Conservation (phyloP, 2,329 filamentous ascomycete genomes). For the Colletotrichum viniferum region DNA sequence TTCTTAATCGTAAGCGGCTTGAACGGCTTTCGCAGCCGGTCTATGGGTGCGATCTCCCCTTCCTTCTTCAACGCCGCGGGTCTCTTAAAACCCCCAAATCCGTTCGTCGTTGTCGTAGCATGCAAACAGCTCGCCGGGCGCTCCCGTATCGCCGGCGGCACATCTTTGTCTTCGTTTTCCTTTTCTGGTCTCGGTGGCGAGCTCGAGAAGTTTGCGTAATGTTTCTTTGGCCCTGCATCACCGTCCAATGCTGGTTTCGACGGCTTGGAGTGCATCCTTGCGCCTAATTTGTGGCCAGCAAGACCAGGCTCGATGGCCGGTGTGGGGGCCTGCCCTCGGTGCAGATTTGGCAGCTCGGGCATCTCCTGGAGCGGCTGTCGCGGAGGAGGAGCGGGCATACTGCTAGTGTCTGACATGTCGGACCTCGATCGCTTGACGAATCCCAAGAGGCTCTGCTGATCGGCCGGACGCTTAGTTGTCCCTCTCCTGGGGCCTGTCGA, state of each 20-base stretch:
- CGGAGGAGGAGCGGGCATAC: conserved; percentile 18
- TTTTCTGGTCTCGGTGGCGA: conserved; percentile 46
- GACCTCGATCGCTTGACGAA: conserved; percentile 37
- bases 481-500: conserved; percentile 25
- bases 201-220: conserved; percentile 64
- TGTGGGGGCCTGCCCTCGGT: conserved; percentile 15
- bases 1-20: conserved; percentile 60
- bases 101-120: conserved; percentile 50
- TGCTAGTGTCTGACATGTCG: not conserved
- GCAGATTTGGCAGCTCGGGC: conserved; percentile 17
- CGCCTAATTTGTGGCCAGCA: conserved; percentile 46
- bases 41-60: conserved; percentile 52
- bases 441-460: conserved; percentile 47
- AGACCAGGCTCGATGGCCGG: conserved; percentile 34
- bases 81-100: conserved; percentile 43
- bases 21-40: conserved; percentile 58
- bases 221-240: conserved; percentile 37
- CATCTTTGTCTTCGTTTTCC: conserved; percentile 29
- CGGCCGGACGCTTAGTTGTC: conserved; percentile 35
- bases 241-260: conserved; percentile 28
- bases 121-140: conserved; percentile 54
- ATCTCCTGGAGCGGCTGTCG: not conserved
- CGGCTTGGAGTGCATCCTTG: conserved; percentile 39
- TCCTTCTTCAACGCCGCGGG: conserved; percentile 43
- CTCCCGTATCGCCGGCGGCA: conserved; percentile 35